Evolutionary conservation across 2,329 filamentous ascomycete species (phyloP).

Genomic region (Metarhizium album): DNA sequence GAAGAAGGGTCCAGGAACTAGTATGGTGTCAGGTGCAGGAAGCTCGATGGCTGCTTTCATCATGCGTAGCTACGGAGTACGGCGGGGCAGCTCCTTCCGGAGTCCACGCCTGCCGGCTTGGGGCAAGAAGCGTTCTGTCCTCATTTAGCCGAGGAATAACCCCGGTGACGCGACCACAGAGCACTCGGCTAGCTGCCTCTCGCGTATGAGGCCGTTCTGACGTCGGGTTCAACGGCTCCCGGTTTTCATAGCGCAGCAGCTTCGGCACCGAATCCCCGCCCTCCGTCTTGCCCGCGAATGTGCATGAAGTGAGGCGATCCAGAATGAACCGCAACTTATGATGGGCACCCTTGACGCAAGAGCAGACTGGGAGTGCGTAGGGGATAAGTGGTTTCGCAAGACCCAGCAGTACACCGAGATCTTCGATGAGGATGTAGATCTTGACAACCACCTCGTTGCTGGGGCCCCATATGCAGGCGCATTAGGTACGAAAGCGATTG

Average conservation of each 20-base stretch:
- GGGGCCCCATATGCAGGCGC: constrained; percentile 91
- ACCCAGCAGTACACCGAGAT: constrained; percentile 85
- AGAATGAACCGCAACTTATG: constrained; percentile 11
- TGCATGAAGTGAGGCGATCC: neutral
- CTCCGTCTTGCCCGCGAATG: neutral
- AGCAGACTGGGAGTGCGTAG: constrained; percentile 88
- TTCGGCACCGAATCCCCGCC: neutral
- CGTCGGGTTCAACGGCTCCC: neutral
- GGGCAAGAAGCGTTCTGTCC: too few relatives aligned
- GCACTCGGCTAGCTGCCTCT: neutral
- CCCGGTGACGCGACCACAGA: constrained; percentile 3
- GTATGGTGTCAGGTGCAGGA: neutral
- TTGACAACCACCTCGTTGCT: constrained; percentile 86
- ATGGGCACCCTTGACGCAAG: constrained; percentile 58
- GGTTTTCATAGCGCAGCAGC: neutral
- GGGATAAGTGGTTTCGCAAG: constrained; percentile 91
- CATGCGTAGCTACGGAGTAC: too few relatives aligned
- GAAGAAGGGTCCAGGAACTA: neutral
- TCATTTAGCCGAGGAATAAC: constrained; percentile 23
- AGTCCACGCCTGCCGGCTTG: too few relatives aligned
- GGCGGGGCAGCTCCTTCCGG: constrained; percentile 4
- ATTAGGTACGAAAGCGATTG: constrained; percentile 52
- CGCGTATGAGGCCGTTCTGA: neutral
- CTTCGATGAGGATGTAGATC: constrained; percentile 85
- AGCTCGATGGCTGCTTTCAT: neutral